These are phyloP conservation scores for Hortiboletus campestris DNA, from an alignment of 768 basidiomycete genomes.

Conservation along the genomic window DNA sequence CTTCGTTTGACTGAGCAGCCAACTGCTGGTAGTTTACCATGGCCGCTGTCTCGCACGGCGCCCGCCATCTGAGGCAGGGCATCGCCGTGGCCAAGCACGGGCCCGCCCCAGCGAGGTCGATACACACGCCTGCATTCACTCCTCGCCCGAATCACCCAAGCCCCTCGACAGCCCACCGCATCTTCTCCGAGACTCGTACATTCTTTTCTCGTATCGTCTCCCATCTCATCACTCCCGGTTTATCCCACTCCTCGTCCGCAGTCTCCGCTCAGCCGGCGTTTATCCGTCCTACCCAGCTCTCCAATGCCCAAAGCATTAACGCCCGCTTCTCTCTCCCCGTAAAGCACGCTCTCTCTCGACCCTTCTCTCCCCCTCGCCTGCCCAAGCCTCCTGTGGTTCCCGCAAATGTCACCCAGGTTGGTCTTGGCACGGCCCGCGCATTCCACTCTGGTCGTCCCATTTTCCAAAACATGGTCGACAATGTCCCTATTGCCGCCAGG, in stretches of 20 bases:
- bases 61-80: constrained; percentile 27
- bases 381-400: constrained; percentile 55
- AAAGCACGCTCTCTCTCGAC: constrained; percentile 49
- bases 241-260: constrained; percentile 29
- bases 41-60: constrained; percentile 26
- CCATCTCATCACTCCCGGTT: constrained; percentile 57
- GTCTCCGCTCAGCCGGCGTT: constrained; percentile 4
- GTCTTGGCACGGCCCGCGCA: constrained; percentile 71
- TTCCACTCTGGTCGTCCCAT: constrained; percentile 73
- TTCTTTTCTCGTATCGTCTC: constrained; percentile 54
- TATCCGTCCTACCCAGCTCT: constrained; percentile 12
- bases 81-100: constrained; percentile 8
- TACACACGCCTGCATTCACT: constrained; percentile 46
- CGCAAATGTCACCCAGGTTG: constrained; percentile 59
- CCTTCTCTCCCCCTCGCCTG: constrained; percentile 47
- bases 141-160: constrained; percentile 23
- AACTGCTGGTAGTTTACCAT: constrained; percentile 14
- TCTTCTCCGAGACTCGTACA: constrained; percentile 54
- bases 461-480: constrained; percentile 77
- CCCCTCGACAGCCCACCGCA: constrained; percentile 38
- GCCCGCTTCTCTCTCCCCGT: constrained; percentile 56
- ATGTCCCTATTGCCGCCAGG: constrained; percentile 73
- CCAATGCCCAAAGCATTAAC: constrained; percentile 42
- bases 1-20: too few species aligned
- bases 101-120: constrained; percentile 32